These are phyloP conservation scores for Myxozyma monticola DNA, from an alignment of 805 yeast species.

Conservation along the genomic window DNA sequence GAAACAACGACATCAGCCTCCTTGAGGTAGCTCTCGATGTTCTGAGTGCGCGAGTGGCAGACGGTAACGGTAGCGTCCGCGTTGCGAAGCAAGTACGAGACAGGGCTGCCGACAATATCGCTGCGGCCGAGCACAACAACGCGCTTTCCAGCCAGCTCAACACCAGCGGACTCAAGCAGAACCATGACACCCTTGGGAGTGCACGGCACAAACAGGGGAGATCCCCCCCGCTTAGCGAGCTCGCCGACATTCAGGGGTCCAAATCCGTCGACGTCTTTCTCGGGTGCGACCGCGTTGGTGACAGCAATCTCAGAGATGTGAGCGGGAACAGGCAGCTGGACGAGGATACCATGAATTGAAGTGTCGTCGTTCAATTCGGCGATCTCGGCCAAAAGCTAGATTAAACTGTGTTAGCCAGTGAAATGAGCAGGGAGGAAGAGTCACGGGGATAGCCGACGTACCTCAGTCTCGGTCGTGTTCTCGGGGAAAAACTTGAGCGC, in stretches of 20 bases:
- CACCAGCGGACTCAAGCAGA: slow-evolving; percentile 67
- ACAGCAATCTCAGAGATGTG: slow-evolving; percentile 75
- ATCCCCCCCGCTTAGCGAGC: slow-evolving; percentile 80
- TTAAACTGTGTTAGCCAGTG: background rate
- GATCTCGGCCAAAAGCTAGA: slow-evolving; percentile 52
- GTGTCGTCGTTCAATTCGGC: slow-evolving; percentile 69
- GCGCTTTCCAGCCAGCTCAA: slow-evolving; percentile 68
- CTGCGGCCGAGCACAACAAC: slow-evolving; percentile 95
- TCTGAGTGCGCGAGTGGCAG: slow-evolving; percentile 71
- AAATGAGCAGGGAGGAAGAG: background rate
- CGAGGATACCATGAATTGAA: slow-evolving; percentile 78
- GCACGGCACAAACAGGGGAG: slow-evolving; percentile 84
- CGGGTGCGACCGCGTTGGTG: slow-evolving; percentile 77
- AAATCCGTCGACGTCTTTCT: slow-evolving; percentile 95
- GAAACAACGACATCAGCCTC: slow-evolving; percentile 87
- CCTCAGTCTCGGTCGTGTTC: slow-evolving; percentile 56
- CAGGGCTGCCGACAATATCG: slow-evolving; percentile 95
- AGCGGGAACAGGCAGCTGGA: slow-evolving; percentile 86
- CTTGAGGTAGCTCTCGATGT: slow-evolving; percentile 57
- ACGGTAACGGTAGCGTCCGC: slow-evolving; percentile 83
- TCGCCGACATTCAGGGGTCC: slow-evolving; percentile 88
- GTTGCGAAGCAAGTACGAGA: slow-evolving; percentile 75
- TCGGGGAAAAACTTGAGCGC: slow-evolving; percentile 65
- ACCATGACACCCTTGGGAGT: slow-evolving; percentile 93
- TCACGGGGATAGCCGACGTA: slow-evolving; percentile 33